Evolutionary conservation across 2,329 filamentous ascomycete genomes (phyloP), one percentile per base, ranked within the genome.

Genomic region (Fusarium sororula): DNA sequence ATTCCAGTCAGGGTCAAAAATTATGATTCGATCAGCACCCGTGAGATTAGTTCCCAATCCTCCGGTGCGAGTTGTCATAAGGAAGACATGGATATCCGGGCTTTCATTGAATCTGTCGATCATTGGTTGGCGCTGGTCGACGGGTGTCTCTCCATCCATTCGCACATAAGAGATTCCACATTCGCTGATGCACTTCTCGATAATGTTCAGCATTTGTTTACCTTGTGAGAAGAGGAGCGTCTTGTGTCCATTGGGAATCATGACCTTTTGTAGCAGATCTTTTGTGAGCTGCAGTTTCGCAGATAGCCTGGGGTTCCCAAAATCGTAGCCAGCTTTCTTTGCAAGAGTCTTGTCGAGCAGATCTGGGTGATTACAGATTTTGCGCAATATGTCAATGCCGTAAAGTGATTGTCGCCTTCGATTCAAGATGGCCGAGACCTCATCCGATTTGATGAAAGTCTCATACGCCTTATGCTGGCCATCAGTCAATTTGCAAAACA

Each of bases 1-100:
- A 78, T 98, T 98, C 96, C 96, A 99, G 80, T 99, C 96, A 0
- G 96, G 97, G 79, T 99, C 97, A 79, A 96, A 99, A 62, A 99
- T 98, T 79, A 99, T 98, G 73, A 99, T 96, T 39, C 96, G 91
- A 80, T 98, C 94, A 10, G 96, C 96, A 13, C 96, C 96, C 0
- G 96, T 99, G 28, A 99, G 85, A 75, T 99, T 99, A 53, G 98
- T 93, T 11, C 96, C 96, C 20, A 99, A 86, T 1, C 96, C 96
- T 51, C 96, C 96, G 24, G 98, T 97, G 80, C 97, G 97, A 2
- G 97, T 99, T 0, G 96, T 98, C 62, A 99, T 88, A 4, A 99
- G 86, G 79, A 99, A 99, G 2, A 99, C 90, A 77, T 98, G 91
- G 11, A 98, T 85, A 44, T 92, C 84, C 0, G 93, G 91, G 56